Percentiles rank a stretch among this genome's conserved stretches.
These are phyloP conservation scores for Dactylella cylindrospora DNA, from an alignment of 2,329 filamentous ascomycete species.

Conservation along the genomic window DNA sequence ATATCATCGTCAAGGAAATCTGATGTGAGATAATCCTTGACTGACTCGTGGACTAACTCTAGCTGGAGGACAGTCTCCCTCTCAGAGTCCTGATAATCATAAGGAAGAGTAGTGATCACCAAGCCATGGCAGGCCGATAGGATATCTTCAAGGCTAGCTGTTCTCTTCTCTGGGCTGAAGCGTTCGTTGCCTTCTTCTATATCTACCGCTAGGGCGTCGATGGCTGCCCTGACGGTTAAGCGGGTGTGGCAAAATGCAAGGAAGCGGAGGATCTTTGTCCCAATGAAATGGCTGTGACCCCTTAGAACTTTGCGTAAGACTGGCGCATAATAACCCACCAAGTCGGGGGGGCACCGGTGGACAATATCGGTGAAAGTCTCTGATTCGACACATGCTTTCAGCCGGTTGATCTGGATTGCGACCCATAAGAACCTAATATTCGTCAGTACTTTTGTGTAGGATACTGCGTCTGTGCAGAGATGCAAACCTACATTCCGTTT, in stretches of 20 bases:
- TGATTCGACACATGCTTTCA: slow-evolving; percentile 47
- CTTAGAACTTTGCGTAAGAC: slow-evolving; percentile 47
- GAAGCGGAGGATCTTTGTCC: slow-evolving; percentile 48
- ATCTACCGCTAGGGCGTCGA: slow-evolving; percentile 50
- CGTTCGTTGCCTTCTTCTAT: slow-evolving; percentile 21
- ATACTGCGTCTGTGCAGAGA: background rate
- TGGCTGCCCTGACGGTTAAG: slow-evolving; percentile 48
- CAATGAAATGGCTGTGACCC: slow-evolving; percentile 35
- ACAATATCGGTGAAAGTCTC: slow-evolving; percentile 46
- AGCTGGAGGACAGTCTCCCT: slow-evolving; percentile 13
- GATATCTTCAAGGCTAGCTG: slow-evolving; percentile 48
- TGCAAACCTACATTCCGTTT: slow-evolving; percentile 49
- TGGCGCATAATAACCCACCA: slow-evolving; percentile 45
- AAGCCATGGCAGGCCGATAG: slow-evolving; percentile 48
- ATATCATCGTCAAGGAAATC: slow-evolving; percentile 16
- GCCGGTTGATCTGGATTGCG: slow-evolving; percentile 49
- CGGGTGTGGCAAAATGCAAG: slow-evolving; percentile 48
- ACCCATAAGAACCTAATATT: slow-evolving; percentile 49
- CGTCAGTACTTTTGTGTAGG: slow-evolving; percentile 12
- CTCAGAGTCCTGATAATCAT: background rate
- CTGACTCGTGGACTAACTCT: slow-evolving; percentile 50
- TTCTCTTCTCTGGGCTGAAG: slow-evolving; percentile 49
- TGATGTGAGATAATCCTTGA: slow-evolving; percentile 50
- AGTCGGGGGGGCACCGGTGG: no score
- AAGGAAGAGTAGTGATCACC: slow-evolving; percentile 38